Conservation (phyloP, 176 grass and related monocot genomes). For the Bonia amplexicaulis region DNA sequence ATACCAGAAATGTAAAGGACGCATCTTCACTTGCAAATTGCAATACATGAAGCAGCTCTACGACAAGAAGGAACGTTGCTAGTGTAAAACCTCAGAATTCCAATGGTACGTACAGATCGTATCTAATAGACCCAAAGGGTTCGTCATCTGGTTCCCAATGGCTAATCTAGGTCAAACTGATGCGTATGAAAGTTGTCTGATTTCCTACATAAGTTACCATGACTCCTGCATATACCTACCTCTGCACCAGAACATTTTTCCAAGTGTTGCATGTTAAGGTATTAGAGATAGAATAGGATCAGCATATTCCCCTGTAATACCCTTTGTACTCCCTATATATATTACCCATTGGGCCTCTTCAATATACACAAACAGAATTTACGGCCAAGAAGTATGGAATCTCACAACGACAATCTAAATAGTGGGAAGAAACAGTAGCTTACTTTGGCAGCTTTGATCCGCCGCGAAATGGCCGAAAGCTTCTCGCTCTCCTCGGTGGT, state of each 20-base stretch:
- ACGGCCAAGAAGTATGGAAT: neutral
- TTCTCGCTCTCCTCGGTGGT: slow-evolving; percentile 47
- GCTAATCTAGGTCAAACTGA: neutral
- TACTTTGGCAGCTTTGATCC: slow-evolving; percentile 64
- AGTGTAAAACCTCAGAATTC: neutral
- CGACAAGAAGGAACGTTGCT: neutral
- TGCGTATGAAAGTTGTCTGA: neutral
- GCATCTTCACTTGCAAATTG: neutral
- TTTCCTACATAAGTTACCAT: neutral
- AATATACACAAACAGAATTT: too few relatives aligned
- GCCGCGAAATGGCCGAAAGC: slow-evolving; percentile 53
- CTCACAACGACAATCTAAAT: neutral
- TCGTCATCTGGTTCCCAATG: neutral
- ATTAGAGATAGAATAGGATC: too few relatives aligned
- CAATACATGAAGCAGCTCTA: neutral
- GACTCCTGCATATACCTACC: neutral
- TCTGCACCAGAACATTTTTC: neutral
- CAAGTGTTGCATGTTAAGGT: too few relatives aligned
- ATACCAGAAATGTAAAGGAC: neutral
- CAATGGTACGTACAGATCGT: neutral
- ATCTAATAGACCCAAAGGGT: neutral
- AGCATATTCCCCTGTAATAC: too few relatives aligned
- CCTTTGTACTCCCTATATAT: too few relatives aligned
- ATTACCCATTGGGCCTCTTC: too few relatives aligned
- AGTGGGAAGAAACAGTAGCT: neutral